Evolutionary conservation across 2,329 filamentous ascomycete species (phyloP).

Genomic region (Ceratocystis diversiconidia): DNA sequence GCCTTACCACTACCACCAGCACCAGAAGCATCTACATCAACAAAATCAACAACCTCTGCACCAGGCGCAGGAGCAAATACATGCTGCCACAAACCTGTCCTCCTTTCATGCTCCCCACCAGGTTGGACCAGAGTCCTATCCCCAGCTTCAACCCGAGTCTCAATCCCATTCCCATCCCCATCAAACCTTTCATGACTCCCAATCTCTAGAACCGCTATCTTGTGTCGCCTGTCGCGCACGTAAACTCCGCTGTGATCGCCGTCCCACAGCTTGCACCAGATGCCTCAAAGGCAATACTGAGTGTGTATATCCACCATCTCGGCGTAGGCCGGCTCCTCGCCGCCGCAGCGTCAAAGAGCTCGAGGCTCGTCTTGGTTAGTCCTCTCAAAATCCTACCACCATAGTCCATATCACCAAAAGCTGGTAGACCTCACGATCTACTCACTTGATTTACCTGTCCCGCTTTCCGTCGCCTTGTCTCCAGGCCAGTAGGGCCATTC

Average conservation of each 20-base stretch:
- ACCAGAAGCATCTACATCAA: neutral
- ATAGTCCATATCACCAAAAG: neutral
- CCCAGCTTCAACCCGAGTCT: neutral
- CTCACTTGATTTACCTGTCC: neutral
- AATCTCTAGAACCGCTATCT: slow-evolving; percentile 42
- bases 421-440: neutral
- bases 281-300: slow-evolving; percentile 61
- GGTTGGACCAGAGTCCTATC: neutral
- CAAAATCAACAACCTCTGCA: neutral
- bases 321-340: slow-evolving; percentile 78
- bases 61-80: no score
- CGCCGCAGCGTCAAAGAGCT: slow-evolving; percentile 80
- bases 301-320: slow-evolving; percentile 78
- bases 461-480: neutral
- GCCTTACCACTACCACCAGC: no score
- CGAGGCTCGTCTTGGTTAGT: slow-evolving; percentile 68
- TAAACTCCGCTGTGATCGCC: slow-evolving; percentile 78
- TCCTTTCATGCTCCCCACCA: no score
- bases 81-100: no score
- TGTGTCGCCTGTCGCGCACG: slow-evolving; percentile 72
- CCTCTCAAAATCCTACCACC: neutral
- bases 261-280: slow-evolving; percentile 63
- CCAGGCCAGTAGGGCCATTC: neutral
- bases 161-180: neutral
- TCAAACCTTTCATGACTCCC: slow-evolving; percentile 9